phyloP scores from a whole-genome alignment of 164 flowering plant genomes.

The Berberis thunbergii region DNA sequence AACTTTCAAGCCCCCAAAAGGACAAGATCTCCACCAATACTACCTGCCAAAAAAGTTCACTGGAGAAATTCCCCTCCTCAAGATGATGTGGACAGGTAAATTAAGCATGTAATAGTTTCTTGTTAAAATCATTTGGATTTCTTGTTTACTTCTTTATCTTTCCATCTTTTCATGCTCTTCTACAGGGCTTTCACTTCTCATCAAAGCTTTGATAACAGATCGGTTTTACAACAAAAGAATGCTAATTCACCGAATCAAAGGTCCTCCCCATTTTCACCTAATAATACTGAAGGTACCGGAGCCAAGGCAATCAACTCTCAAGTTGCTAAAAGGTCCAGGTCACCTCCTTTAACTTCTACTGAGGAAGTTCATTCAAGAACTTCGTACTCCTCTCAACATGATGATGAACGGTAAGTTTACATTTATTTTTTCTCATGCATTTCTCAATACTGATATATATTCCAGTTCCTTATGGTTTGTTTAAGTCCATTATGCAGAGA shows the following conservation, averaged over 20 bases:
- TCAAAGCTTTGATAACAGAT: constrained; percentile 18
- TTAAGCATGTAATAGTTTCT: no score
- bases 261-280: constrained; percentile 16
- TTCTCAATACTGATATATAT: not conserved
- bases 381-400: constrained; percentile 26
- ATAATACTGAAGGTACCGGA: constrained; percentile 20
- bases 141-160: no score
- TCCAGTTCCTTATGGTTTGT: not conserved
- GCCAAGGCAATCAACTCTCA: constrained; percentile 20
- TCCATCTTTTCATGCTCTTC: constrained; percentile 3
- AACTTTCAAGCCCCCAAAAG: constrained; percentile 37
- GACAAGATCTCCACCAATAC: constrained; percentile 53
- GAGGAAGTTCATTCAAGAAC: constrained; percentile 23
- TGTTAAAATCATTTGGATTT: no score
- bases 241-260: constrained; percentile 21
- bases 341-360: constrained; percentile 39
- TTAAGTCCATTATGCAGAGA: constrained; percentile 38
- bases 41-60: constrained; percentile 20
- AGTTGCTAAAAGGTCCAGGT: constrained; percentile 51
- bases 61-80: constrained; percentile 18
- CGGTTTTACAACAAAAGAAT: constrained; percentile 18
- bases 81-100: constrained; percentile 32
- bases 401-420: constrained; percentile 40
- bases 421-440: not conserved
- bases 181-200: constrained; percentile 31